phyloP scores from a whole-genome alignment of 1,284 basidiomycete species.

The Peniophora sp. region DNA sequence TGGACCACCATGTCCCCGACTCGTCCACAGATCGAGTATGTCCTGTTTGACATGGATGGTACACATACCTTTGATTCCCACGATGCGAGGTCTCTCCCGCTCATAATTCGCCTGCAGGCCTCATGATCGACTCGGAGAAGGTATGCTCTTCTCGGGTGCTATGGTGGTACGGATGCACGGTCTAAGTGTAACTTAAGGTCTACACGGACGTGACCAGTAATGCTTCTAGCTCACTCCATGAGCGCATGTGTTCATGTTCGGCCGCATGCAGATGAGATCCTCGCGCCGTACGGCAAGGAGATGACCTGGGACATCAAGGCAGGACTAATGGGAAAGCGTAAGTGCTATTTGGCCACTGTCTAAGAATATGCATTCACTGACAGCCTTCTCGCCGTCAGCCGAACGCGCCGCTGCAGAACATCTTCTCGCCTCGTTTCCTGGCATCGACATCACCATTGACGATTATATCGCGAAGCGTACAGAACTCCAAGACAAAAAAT shows the following conservation, averaged over 20 bases:
- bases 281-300: slow-evolving; percentile 59
- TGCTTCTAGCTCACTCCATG: not conserved
- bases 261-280: slow-evolving; percentile 47
- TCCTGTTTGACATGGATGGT: slow-evolving; percentile 2
- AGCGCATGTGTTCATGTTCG: not conserved
- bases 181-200: slow-evolving; percentile 20
- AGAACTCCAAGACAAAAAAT: slow-evolving; percentile 48
- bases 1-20: not conserved
- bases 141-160: too few relatives aligned
- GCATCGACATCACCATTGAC: slow-evolving; percentile 52
- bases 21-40: not conserved
- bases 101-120: slow-evolving; percentile 19
- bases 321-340: slow-evolving; percentile 77
- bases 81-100: not conserved
- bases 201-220: slow-evolving; percentile 72
- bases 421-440: slow-evolving; percentile 69
- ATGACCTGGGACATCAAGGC: slow-evolving; percentile 85
- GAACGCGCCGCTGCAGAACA: slow-evolving; percentile 55
- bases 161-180: too few relatives aligned
- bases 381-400: slow-evolving; percentile 32
- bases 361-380: not conserved
- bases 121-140: slow-evolving; percentile 66
- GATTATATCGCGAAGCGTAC: slow-evolving; percentile 51
- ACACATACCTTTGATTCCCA: not conserved
- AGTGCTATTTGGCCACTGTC: slow-evolving; percentile 18